phyloP scores from a whole-genome alignment of 2,329 filamentous ascomycete species.

The Fusarium sp. region DNA sequence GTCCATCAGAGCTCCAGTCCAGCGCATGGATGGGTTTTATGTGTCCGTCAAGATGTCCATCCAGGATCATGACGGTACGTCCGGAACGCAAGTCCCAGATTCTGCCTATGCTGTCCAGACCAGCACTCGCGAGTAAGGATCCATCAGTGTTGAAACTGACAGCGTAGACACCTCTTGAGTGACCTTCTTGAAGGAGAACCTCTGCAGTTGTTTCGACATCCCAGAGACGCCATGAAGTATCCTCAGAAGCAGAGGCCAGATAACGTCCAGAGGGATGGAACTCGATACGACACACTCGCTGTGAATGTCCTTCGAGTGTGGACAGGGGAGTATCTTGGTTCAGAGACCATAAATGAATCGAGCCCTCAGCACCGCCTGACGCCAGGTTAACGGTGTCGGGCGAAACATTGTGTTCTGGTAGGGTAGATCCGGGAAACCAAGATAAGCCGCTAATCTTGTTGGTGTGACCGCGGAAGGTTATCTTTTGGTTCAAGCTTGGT shows the following conservation, averaged over 20 bases:
- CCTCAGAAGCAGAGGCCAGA: slow-evolving; percentile 91
- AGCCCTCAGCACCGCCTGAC: slow-evolving; percentile 87
- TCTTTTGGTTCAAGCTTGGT: slow-evolving; percentile 81
- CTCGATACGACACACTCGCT: slow-evolving; percentile 89
- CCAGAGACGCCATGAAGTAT: slow-evolving; percentile 97
- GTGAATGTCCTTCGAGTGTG: slow-evolving; percentile 83
- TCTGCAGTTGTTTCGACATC: slow-evolving; percentile 88
- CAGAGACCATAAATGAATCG: slow-evolving; percentile 90
- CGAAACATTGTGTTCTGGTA: slow-evolving; percentile 76
- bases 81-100: slow-evolving; percentile 96
- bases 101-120: slow-evolving; percentile 91
- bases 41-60: slow-evolving; percentile 81
- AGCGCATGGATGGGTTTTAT: slow-evolving; percentile 93
- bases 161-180: slow-evolving; percentile 91
- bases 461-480: slow-evolving; percentile 82
- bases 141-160: slow-evolving; percentile 92
- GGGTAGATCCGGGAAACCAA: slow-evolving; percentile 86
- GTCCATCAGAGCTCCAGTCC: slow-evolving; percentile 91
- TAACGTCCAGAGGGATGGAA: slow-evolving; percentile 94
- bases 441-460: slow-evolving; percentile 90
- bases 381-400: slow-evolving; percentile 83
- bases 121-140: slow-evolving; percentile 89
- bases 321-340: slow-evolving; percentile 85
- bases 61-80: slow-evolving; percentile 93
- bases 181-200: slow-evolving; percentile 89